These are phyloP conservation scores for Aspergillus transmontanensis DNA, from an alignment of 2,329 filamentous ascomycete genomes.

Conservation along the genomic window DNA sequence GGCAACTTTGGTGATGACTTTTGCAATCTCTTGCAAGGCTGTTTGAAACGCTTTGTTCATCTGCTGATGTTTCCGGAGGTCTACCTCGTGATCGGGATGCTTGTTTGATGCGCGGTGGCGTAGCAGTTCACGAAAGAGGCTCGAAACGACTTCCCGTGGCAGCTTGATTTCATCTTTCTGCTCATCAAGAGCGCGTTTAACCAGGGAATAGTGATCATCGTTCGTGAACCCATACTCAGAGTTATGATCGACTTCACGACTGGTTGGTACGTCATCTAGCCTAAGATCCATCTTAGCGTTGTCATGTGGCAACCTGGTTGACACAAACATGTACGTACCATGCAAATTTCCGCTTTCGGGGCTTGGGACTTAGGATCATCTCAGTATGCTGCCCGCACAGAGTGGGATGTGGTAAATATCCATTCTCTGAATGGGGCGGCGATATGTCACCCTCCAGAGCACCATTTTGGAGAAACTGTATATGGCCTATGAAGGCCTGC, in stretches of 20 bases:
- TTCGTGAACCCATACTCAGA: not conserved
- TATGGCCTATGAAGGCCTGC: not conserved
- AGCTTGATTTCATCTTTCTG: not conserved
- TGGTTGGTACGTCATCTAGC: not conserved
- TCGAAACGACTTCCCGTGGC: not conserved
- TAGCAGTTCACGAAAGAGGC: not conserved
- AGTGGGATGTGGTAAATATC: not conserved
- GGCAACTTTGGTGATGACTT: conserved; percentile 3
- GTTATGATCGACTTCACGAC: not conserved
- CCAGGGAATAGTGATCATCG: not conserved
- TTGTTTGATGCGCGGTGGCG: not conserved
- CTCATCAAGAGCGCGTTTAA: not conserved
- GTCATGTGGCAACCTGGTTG: not conserved
- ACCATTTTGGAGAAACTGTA: not conserved
- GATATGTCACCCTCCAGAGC: not conserved
- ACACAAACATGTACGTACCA: not conserved
- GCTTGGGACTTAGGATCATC: not conserved
- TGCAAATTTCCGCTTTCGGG: not conserved
- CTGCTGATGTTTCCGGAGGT: not conserved
- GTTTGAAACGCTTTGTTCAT: conserved; percentile 1
- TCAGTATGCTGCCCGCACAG: not conserved
- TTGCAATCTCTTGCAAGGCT: not conserved
- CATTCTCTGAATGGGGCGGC: not conserved
- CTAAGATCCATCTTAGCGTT: not conserved
- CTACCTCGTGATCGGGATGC: not conserved